Evolutionary conservation across 2,329 filamentous ascomycete genomes (phyloP).

Genomic region (Xylariaceae sp.): DNA sequence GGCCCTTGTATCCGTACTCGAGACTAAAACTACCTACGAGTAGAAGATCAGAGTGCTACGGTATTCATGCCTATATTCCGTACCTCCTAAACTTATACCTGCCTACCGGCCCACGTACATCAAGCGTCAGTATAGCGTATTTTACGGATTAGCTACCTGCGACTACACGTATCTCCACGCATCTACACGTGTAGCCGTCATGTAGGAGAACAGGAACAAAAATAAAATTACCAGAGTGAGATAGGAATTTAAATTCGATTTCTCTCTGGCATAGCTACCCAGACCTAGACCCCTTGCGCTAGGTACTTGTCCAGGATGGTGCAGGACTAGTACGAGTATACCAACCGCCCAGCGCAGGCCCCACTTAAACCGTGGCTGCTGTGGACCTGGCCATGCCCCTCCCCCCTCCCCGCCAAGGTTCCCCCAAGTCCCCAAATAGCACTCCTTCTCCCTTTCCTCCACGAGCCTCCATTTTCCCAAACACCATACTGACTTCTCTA

Average conservation of each 20-base stretch:
- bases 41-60: no score
- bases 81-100: no score
- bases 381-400: slow-evolving; percentile 14
- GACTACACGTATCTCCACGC: no score
- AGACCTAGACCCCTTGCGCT: slow-evolving; percentile 1
- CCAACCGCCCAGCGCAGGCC: slow-evolving; percentile 8
- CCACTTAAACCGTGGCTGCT: slow-evolving; percentile 14
- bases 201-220: not conserved
- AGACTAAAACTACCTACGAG: no score
- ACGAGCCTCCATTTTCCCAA: slow-evolving; percentile 9
- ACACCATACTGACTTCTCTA: not conserved
- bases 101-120: no score
- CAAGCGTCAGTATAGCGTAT: no score
- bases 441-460: slow-evolving; percentile 15
- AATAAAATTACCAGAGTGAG: not conserved
- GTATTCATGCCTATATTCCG: no score
- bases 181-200: not conserved
- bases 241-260: not conserved
- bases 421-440: slow-evolving; percentile 14
- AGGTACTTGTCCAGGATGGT: not conserved
- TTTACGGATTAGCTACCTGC: no score
- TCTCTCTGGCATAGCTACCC: not conserved
- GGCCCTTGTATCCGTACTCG: no score
- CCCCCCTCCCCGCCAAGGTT: slow-evolving; percentile 10
- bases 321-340: not conserved